phyloP scores from a whole-genome alignment of 495 filamentous ascomycete genomes.

The Neurospora sp. region DNA sequence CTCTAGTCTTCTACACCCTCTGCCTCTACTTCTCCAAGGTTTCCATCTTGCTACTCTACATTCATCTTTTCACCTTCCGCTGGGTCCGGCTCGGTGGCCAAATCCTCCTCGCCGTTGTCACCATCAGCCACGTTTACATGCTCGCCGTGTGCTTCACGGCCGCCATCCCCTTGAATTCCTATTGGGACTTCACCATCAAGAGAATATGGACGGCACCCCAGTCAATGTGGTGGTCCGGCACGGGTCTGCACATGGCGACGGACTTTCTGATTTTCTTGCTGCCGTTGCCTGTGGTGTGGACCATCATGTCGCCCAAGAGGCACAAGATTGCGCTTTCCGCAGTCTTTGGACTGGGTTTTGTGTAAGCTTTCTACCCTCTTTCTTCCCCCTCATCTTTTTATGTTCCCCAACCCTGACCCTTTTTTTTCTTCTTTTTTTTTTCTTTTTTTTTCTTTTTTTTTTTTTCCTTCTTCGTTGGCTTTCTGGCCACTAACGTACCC shows the following conservation, averaged over 20 bases:
- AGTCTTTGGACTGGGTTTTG: slow-evolving; percentile 25
- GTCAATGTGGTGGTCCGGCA: slow-evolving; percentile 24
- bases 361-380: slow-evolving; percentile 8
- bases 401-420: neutral
- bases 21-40: slow-evolving; percentile 25
- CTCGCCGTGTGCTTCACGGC: slow-evolving; percentile 17
- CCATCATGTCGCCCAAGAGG: slow-evolving; percentile 19
- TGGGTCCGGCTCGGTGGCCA: slow-evolving; percentile 22
- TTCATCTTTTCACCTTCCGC: slow-evolving; percentile 27
- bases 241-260: slow-evolving; percentile 23
- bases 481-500: neutral
- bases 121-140: slow-evolving; percentile 16
- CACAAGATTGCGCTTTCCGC: slow-evolving; percentile 25
- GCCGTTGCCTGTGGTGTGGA: slow-evolving; percentile 28
- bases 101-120: slow-evolving; percentile 16
- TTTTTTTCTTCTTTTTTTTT: neutral
- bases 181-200: slow-evolving; percentile 20
- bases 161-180: slow-evolving; percentile 18
- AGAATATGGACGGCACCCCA: slow-evolving; percentile 18
- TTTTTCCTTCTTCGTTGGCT: neutral
- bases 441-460: too few relatives aligned
- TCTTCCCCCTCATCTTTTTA: neutral
- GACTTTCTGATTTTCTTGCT: slow-evolving; percentile 29
- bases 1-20: slow-evolving; percentile 19
- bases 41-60: slow-evolving; percentile 29